Percentiles rank a stretch among this genome's conserved stretches.
Evolutionary conservation across 2,329 filamentous ascomycete genomes (phyloP).

Genomic region (Diaporthe capsici): DNA sequence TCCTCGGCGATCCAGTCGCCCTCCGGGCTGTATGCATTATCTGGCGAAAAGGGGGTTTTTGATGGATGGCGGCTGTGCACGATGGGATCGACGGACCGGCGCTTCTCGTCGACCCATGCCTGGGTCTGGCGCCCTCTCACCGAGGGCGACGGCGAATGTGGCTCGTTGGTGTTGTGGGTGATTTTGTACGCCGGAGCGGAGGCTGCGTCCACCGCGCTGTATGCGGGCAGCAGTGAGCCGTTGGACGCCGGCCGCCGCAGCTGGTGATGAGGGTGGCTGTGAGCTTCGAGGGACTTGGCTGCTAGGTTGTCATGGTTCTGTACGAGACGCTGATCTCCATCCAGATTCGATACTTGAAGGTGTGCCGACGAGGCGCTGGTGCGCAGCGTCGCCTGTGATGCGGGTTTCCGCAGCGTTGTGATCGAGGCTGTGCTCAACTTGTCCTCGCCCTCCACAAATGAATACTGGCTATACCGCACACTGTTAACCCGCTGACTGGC

Average conservation of each 20-base stretch:
- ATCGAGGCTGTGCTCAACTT: background rate
- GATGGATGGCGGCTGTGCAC: constrained; percentile 3
- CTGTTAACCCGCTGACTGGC: background rate
- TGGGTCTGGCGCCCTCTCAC: background rate
- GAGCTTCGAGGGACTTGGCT: background rate
- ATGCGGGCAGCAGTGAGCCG: background rate
- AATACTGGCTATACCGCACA: constrained; percentile 12
- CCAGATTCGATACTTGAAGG: background rate
- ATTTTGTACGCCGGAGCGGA: background rate
- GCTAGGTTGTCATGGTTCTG: background rate
- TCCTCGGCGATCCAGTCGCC: background rate
- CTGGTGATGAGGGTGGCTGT: no score
- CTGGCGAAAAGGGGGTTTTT: background rate
- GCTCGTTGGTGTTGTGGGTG: background rate
- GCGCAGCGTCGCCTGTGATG: background rate
- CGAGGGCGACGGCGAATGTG: background rate
- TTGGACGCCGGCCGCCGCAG: background rate
- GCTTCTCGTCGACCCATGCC: constrained; percentile 17
- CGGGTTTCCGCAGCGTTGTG: background rate
- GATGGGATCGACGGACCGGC: background rate
- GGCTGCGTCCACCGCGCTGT: background rate
- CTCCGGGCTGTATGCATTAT: background rate
- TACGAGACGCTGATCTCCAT: background rate
- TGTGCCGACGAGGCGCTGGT: background rate
- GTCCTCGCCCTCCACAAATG: background rate